These are phyloP conservation scores for Lanmaoa pseudosensibilis DNA, from an alignment of 768 basidiomycete species.

Conservation along the genomic window DNA sequence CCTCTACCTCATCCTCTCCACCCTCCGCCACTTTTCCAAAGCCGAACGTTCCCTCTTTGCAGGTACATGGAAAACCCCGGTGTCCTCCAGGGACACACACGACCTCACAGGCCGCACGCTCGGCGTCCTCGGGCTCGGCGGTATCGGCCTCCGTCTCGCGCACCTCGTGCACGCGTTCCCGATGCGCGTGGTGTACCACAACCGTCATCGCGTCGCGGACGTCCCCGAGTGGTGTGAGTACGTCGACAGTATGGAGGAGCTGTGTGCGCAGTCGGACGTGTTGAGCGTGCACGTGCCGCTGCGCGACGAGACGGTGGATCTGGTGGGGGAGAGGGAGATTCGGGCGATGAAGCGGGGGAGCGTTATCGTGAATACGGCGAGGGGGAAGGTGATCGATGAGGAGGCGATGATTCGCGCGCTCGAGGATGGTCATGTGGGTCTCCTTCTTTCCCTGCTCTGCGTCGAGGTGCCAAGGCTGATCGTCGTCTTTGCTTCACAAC, in stretches of 20 bases:
- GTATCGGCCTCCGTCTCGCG: slow-evolving; percentile 71
- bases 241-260: slow-evolving; percentile 58
- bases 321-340: slow-evolving; percentile 77
- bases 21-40: slow-evolving; percentile 68
- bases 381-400: slow-evolving; percentile 91
- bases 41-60: slow-evolving; percentile 55
- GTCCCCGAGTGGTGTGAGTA: slow-evolving; percentile 80
- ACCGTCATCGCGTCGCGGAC: slow-evolving; percentile 52
- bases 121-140: slow-evolving; percentile 74
- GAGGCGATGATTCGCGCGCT: slow-evolving; percentile 82
- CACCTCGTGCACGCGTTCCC: slow-evolving; percentile 77
- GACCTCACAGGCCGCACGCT: slow-evolving; percentile 70
- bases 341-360: slow-evolving; percentile 73
- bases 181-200: slow-evolving; percentile 88
- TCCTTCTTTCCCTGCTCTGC: too few species aligned
- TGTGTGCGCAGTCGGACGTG: slow-evolving; percentile 75
- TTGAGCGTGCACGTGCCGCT: slow-evolving; percentile 86
- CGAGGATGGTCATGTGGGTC: slow-evolving; percentile 81
- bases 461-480: too few species aligned
- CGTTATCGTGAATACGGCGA: slow-evolving; percentile 82
- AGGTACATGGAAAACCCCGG: slow-evolving; percentile 59
- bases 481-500: background rate
- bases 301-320: slow-evolving; percentile 65
- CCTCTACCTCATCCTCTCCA: slow-evolving; percentile 77
- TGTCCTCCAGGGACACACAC: slow-evolving; percentile 48